Base-by-base conservation (phyloP, 768 basidiomycete species). In the Lentinula edodes region DNA sequence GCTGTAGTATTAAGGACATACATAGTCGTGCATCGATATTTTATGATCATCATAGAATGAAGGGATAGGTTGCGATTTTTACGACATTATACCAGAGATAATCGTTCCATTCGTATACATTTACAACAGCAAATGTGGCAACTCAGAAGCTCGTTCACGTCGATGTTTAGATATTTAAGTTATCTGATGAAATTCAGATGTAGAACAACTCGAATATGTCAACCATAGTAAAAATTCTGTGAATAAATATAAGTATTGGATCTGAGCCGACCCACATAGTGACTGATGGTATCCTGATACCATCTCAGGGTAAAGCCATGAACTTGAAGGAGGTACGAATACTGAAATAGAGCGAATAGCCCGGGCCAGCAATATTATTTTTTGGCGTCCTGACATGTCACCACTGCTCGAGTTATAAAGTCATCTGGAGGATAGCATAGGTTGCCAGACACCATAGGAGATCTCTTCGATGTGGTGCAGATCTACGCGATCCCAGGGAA, bases 381-480 rank as follows among this genome's bases (percentile, higher is more conserved):
- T 28, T 28, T 28, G 2, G 28, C 28, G 28, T 28, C 2, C 28
- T 54, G 43, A 54, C n/a, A 52, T 52, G 7, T 2, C 9, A 3
- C 39, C 20, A 28, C 3, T 28, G 3, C 28, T 28, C 20, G 18
- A 54, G 60, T 61, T 16, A 13, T 46, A 8, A 34, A 57, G 57
- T 74, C 70, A 80, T 65, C 74, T 73, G 62, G 77, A 74, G 20
- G 80, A 79, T 34, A 84, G 73, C 80, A 88, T 87, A 46, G 88
- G 88, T 69, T 88, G 86, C 89, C 89, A 91, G 57, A 83, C 81
- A 62, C 89, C 89, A 63, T 82, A 78, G 0, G 83, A 73, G 28
- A 85, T 73, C 71, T 90, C 89, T 72, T 90, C 89, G 63, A 91
- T 75, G 66, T 88, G 83, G 69, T 88, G 86, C 53, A 91, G 78